Evolutionary conservation across 306 rosid genomes (phyloP).

Genomic region (Cicer yamashitae): DNA sequence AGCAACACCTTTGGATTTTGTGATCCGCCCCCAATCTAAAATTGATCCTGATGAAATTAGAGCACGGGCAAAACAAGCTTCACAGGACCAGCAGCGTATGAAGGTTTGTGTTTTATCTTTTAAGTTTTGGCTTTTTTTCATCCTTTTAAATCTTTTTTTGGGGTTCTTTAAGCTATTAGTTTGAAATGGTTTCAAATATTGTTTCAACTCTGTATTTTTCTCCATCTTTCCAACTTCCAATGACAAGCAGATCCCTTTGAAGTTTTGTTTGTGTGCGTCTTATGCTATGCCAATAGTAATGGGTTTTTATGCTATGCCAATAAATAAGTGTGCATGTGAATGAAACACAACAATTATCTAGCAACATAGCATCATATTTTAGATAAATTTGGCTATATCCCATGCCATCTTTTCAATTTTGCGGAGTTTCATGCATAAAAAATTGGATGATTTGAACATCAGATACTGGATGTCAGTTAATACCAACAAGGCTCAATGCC

Average conservation of each 20-base stretch:
- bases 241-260: neutral
- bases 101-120: conserved; percentile 62
- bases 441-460: neutral
- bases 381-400: neutral
- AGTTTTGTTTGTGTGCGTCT: neutral
- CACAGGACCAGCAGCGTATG: conserved; percentile 88
- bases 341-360: conserved; percentile 6
- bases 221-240: neutral
- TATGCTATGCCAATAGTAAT: neutral
- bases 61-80: conserved; percentile 81
- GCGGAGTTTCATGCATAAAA: neutral
- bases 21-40: conserved; percentile 92
- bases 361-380: neutral
- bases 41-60: conserved; percentile 93
- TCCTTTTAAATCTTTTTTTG: neutral
- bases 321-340: neutral
- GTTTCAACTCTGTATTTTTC: neutral
- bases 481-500: neutral
- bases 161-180: neutral
- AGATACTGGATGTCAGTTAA: neutral
- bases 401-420: neutral
- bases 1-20: conserved; percentile 95
- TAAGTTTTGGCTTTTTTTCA: neutral
- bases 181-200: neutral
- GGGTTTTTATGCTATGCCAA: neutral